Conservation (phyloP, 2,329 filamentous ascomycete genomes). For the Colletotrichum sp. region DNA sequence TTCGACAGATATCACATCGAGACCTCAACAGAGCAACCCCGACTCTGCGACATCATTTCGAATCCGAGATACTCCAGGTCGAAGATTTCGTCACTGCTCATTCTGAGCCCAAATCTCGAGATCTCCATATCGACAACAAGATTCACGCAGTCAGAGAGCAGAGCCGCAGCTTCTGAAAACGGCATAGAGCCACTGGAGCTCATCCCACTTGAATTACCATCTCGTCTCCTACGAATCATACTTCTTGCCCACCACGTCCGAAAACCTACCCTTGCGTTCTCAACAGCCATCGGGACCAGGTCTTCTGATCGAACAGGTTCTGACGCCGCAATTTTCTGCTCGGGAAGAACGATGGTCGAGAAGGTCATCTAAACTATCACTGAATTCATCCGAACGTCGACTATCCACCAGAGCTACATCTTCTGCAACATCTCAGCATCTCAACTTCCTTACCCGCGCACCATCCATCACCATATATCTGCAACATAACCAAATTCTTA, state of each 20-base stretch:
- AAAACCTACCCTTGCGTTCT: fast-evolving
- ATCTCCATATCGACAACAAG: background rate
- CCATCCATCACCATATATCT: background rate
- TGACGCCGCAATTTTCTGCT: background rate
- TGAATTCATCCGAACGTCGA: background rate
- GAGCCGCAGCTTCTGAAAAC: background rate
- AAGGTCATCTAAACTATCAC: background rate
- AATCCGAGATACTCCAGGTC: background rate
- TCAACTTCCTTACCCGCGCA: background rate
- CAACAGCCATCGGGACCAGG: background rate
- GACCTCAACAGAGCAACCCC: background rate
- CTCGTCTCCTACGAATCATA: fast-evolving
- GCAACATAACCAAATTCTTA: background rate
- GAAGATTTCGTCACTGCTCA: background rate
- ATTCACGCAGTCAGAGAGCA: background rate
- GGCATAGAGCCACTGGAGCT: background rate
- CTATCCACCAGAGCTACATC: background rate
- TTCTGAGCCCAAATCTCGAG: background rate
- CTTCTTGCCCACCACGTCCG: background rate
- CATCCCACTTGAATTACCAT: background rate
- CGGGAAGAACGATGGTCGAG: background rate
- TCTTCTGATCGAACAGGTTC: background rate
- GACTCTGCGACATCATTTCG: background rate
- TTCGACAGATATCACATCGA: background rate
- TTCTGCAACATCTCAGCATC: background rate